Evolutionary conservation across 2,329 filamentous ascomycete genomes (phyloP).

Genomic region (Orbilia ellipsospora): DNA sequence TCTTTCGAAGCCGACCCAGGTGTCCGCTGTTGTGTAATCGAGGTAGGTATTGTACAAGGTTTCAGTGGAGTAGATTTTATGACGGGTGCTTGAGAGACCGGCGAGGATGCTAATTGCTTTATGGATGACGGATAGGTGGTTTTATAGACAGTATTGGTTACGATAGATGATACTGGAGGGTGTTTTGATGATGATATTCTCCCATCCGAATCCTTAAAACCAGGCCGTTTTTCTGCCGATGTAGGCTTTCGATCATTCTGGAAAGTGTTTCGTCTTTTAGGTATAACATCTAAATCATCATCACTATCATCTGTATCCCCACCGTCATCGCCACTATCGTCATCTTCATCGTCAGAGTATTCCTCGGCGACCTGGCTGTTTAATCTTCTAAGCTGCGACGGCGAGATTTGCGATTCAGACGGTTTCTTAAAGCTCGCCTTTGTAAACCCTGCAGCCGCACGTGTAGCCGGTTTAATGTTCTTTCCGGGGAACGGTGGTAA

Average conservation of each 20-base stretch:
- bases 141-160: background rate
- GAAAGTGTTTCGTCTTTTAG: constrained; percentile 10
- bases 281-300: constrained; percentile 37
- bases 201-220: constrained; percentile 2
- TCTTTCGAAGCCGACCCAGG: background rate
- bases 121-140: background rate
- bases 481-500: constrained; percentile 26
- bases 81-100: background rate
- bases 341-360: constrained; percentile 19
- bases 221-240: constrained; percentile 1
- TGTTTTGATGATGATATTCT: constrained; percentile 28
- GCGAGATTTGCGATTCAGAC: constrained; percentile 31
- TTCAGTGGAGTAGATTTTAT: background rate
- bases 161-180: constrained; percentile 20
- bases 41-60: background rate
- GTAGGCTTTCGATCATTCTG: background rate
- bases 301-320: constrained; percentile 16
- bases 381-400: constrained; percentile 19
- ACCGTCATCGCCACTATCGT: constrained; percentile 3
- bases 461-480: constrained; percentile 37
- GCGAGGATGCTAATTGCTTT: constrained; percentile 12
- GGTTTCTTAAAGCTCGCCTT: constrained; percentile 46
- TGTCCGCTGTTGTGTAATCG: background rate
- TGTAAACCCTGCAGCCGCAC: constrained; percentile 49
- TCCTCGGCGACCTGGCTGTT: constrained; percentile 11